Evolutionary conservation across 1,139 yeast genomes (phyloP), one percentile per base, ranked within the genome.

Genomic region (Blastobotrys indianensis): DNA sequence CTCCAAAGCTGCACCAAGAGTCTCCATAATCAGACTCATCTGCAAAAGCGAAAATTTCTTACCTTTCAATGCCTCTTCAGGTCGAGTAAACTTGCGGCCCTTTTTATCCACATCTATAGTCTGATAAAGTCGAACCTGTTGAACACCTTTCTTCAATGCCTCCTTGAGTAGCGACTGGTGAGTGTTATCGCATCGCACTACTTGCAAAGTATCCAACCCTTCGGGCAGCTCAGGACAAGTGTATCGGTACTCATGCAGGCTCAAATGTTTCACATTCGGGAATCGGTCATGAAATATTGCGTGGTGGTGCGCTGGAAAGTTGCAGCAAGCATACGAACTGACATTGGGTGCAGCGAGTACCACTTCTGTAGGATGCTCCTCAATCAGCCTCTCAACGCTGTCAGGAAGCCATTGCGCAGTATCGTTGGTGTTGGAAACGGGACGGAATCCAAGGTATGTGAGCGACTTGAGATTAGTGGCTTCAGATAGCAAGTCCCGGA

Each of bases 351-450:
- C 32, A 4, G 29, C n/a, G 3, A 16, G 5, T 6, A 12, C 13
- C 28, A 33, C 25, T n/a, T 40, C 34, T 2, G 13, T n/a, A 8
- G 10, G 6, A 25, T 32, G 32, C 11, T 41, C 44, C 7, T 35
- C 44, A n/a, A 30, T 17, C n/a, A 35, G n/a, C 2, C 20, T 32
- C 4, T 3, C 30, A 15, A 41, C 39, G 7, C 39, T 10, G 7
- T 15, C 29, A n/a, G 44, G 44, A 3, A 41, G n/a, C 39, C 39
- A 35, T 12, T 33, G 32, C 10, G 2, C 13, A 2, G 35, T 20
- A 4, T 34, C 31, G 11, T n/a, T 8, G 11, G 15, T 31, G 33
- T 8, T n/a, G 15, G 12, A n/a, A 31, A n/a, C 8, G 33, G 15
- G 12, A 4, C 15, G 33, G 15, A 42, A 7, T 29, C 44, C 44